phyloP scores from a whole-genome alignment of 139 green algal genomes.

The Chlorella sp. region DNA sequence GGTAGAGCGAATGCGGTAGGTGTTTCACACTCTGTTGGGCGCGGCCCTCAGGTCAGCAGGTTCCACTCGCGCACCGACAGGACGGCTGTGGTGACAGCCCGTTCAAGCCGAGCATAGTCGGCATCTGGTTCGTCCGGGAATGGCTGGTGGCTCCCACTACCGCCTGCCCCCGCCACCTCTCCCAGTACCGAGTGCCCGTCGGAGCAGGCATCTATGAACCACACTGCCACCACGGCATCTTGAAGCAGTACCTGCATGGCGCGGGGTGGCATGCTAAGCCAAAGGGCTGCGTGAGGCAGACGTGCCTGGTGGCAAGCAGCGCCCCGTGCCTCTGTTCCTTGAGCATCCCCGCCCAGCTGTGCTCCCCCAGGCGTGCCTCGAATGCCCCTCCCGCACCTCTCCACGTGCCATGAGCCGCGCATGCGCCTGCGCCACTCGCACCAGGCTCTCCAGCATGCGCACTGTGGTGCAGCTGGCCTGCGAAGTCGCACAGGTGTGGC shows the following conservation, averaged over 20 bases:
- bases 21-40: too few species aligned
- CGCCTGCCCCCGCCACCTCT: not conserved
- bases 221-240: slow-evolving; percentile 73
- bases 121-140: slow-evolving; percentile 50
- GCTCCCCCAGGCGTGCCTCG: too few species aligned
- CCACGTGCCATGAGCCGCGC: slow-evolving; percentile 41
- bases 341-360: too few species aligned
- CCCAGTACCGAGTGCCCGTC: slow-evolving; percentile 6
- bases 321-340: too few species aligned
- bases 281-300: not conserved
- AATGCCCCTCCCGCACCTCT: slow-evolving; percentile 1
- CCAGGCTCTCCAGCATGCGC: slow-evolving; percentile 88
- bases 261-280: too few species aligned
- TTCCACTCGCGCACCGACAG: not conserved
- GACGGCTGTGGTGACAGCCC: not conserved
- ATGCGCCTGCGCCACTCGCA: slow-evolving; percentile 90
- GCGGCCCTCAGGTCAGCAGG: too few species aligned
- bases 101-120: not conserved
- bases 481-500: not conserved
- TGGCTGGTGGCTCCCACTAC: not conserved
- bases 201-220: slow-evolving; percentile 56
- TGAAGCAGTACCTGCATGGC: slow-evolving; percentile 56
- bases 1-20: too few species aligned
- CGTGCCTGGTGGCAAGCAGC: too few species aligned
- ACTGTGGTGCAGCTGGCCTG: slow-evolving; percentile 65